Conservation (phyloP, 805 yeast species). For the Spathaspora sp. region DNA sequence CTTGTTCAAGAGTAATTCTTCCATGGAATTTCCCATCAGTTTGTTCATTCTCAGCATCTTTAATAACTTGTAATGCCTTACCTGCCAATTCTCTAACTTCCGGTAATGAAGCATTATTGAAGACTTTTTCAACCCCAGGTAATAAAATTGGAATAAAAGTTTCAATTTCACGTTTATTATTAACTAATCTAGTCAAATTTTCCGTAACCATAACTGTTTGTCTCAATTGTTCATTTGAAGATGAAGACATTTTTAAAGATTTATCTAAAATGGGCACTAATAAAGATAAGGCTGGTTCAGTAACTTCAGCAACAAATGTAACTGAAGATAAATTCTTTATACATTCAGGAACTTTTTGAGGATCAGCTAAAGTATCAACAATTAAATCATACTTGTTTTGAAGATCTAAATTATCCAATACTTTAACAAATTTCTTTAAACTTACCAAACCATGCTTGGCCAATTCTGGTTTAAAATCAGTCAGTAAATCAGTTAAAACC, state of each 20-base stretch:
- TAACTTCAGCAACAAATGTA: slow-evolving; percentile 97
- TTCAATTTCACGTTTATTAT: slow-evolving; percentile 89
- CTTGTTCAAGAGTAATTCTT: slow-evolving; percentile 56
- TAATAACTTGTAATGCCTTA: slow-evolving; percentile 78
- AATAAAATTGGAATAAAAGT: slow-evolving; percentile 77
- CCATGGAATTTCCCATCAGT: slow-evolving; percentile 76
- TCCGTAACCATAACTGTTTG: slow-evolving; percentile 96
- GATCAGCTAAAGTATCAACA: slow-evolving; percentile 86
- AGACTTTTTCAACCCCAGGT: slow-evolving; percentile 91
- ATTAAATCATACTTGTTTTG: slow-evolving; percentile 78
- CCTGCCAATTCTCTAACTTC: slow-evolving; percentile 92
- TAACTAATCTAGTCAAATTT: slow-evolving; percentile 91
- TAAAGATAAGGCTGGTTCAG: slow-evolving; percentile 89
- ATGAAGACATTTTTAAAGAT: slow-evolving; percentile 80
- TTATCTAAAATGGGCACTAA: slow-evolving; percentile 90
- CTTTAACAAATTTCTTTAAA: slow-evolving; percentile 66
- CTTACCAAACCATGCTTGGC: slow-evolving; percentile 79
- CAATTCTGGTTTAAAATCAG: slow-evolving; percentile 95
- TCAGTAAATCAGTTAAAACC: slow-evolving; percentile 79
- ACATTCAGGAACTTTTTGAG: slow-evolving; percentile 82
- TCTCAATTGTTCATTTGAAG: slow-evolving; percentile 93
- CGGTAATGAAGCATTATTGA: slow-evolving; percentile 87
- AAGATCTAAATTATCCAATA: slow-evolving; percentile 89
- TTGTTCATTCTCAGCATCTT: slow-evolving; percentile 71
- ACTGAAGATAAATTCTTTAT: slow-evolving; percentile 87